Evolutionary conservation across 176 grass and related monocot species (phyloP).

Genomic region (Elaeis guineensis): DNA sequence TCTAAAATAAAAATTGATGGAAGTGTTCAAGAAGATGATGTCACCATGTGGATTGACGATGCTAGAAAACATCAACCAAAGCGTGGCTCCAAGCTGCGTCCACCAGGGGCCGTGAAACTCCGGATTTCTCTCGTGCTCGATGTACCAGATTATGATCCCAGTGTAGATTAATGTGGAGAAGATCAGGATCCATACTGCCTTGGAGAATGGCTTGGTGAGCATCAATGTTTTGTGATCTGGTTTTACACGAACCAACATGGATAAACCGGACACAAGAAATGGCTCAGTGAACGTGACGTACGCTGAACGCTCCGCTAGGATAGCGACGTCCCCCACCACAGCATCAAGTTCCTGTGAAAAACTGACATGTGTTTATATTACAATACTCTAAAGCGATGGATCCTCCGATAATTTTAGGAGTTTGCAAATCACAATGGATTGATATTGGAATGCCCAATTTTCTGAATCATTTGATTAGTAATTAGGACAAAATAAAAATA

Average conservation of each 20-base stretch:
- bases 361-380: too few relatives aligned
- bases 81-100: constrained; percentile 14
- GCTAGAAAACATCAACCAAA: constrained; percentile 19
- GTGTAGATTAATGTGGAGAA: background rate
- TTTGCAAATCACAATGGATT: too few relatives aligned
- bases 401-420: too few relatives aligned
- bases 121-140: constrained; percentile 5
- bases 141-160: constrained; percentile 4
- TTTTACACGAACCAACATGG: constrained; percentile 17
- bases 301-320: constrained; percentile 1
- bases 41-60: constrained; percentile 21
- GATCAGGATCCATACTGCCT: constrained; percentile 13
- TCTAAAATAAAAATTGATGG: too few relatives aligned
- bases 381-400: too few relatives aligned
- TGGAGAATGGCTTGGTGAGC: constrained; percentile 15
- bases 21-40: too few relatives aligned
- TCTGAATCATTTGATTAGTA: too few relatives aligned
- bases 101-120: constrained; percentile 7
- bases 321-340: constrained; percentile 31
- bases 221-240: background rate
- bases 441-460: too few relatives aligned
- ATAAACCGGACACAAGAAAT: constrained; percentile 22
- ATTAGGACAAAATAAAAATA: too few relatives aligned
- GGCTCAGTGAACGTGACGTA: constrained; percentile 21
- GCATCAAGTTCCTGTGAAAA: constrained; percentile 19